A percentile compares a stretch with the other conserved stretches of the same genome.
Evolutionary conservation across 805 yeast species (phyloP).

Genomic region (Myxozyma kluyveri): DNA sequence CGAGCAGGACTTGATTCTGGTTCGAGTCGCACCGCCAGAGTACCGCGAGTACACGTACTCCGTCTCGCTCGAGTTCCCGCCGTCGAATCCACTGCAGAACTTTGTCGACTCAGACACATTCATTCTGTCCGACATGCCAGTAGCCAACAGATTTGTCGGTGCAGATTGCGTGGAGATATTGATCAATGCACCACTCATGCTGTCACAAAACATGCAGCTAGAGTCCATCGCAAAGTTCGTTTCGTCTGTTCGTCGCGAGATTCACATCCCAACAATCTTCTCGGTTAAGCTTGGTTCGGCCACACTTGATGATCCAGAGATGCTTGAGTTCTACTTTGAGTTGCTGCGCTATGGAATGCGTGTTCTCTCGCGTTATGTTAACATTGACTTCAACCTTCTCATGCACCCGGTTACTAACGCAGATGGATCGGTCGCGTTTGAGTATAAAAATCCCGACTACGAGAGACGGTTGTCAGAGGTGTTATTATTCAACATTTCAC

Average conservation of each 20-base stretch:
- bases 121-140: slow-evolving; percentile 28
- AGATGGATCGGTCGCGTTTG: background rate
- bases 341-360: slow-evolving; percentile 69
- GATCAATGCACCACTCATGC: slow-evolving; percentile 61
- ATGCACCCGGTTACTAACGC: background rate
- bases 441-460: background rate
- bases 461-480: background rate
- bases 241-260: slow-evolving; percentile 60
- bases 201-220: slow-evolving; percentile 41
- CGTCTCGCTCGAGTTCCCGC: slow-evolving; percentile 50
- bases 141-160: slow-evolving; percentile 62
- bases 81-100: slow-evolving; percentile 62
- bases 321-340: slow-evolving; percentile 45
- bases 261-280: slow-evolving; percentile 71
- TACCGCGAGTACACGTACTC: slow-evolving; percentile 13
- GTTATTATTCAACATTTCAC: slow-evolving; percentile 46
- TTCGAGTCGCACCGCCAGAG: slow-evolving; percentile 10
- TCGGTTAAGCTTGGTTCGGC: slow-evolving; percentile 56
- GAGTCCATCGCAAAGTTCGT: slow-evolving; percentile 69
- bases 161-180: slow-evolving; percentile 80
- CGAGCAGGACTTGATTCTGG: slow-evolving; percentile 6
- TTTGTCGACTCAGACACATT: slow-evolving; percentile 50
- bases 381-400: slow-evolving; percentile 10
- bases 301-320: background rate
- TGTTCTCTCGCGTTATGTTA: slow-evolving; percentile 42